Conservation (phyloP, 2,329 filamentous ascomycete genomes). For the Zasmidium citrigriseum region DNA sequence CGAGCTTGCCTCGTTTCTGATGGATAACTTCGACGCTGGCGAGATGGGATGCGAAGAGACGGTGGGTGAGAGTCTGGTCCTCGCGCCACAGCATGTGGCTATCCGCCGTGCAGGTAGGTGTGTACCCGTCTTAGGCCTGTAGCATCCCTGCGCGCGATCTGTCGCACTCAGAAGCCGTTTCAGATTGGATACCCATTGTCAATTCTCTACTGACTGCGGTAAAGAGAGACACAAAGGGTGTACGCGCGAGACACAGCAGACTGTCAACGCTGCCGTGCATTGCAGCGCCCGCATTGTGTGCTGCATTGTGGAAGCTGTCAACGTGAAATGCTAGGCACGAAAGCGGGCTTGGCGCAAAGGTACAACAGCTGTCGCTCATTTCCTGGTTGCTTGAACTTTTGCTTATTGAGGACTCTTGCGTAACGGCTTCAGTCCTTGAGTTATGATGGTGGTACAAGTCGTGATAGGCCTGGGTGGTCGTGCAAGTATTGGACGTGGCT, state of each 20-base stretch:
- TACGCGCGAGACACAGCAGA: constrained; percentile 17
- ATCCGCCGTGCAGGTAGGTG: constrained; percentile 5
- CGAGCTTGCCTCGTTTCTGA: background rate
- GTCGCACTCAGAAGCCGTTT: constrained; percentile 22
- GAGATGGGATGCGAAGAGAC: constrained; percentile 6
- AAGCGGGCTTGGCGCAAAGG: constrained; percentile 9
- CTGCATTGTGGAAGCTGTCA: constrained; percentile 23
- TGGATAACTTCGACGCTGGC: background rate
- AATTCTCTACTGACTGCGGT: constrained; percentile 14
- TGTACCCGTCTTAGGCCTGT: constrained; percentile 13
- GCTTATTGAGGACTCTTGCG: constrained; percentile 13
- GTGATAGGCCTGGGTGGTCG: background rate
- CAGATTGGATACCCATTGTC: constrained; percentile 28
- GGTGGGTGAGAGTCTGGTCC: background rate
- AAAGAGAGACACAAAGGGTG: constrained; percentile 17
- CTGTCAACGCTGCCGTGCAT: constrained; percentile 22
- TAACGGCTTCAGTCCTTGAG: constrained; percentile 1
- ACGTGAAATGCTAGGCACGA: constrained; percentile 26
- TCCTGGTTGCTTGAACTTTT: constrained; percentile 11
- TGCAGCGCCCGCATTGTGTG: constrained; percentile 16
- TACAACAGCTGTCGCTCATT: constrained; percentile 16
- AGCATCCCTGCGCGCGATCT: constrained; percentile 20
- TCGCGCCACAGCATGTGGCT: constrained; percentile 20
- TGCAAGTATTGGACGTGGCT: background rate
- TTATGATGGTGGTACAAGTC: background rate